Conservation (phyloP, 2,329 filamentous ascomycete genomes). For the Fusarium avenaceum region DNA sequence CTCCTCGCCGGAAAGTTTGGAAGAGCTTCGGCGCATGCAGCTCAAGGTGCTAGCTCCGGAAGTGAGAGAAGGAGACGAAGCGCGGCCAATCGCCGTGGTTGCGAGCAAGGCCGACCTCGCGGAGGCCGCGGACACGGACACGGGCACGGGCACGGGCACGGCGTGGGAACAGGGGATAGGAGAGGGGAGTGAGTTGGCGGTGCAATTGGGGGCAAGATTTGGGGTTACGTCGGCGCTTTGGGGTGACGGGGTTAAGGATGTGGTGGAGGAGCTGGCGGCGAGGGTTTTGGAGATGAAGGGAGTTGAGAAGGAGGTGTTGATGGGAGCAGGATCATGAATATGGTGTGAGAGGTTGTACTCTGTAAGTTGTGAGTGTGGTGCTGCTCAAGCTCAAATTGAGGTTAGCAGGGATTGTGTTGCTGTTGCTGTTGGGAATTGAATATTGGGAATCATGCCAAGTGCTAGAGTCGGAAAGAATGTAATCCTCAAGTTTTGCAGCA, state of each 20-base stretch:
- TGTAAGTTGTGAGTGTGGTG: not conserved
- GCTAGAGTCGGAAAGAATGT: too few species aligned
- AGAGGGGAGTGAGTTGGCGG: conserved; percentile 34
- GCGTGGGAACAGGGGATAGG: conserved; percentile 31
- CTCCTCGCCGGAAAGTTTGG: conserved; percentile 16
- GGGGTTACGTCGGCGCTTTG: conserved; percentile 36
- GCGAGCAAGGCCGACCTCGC: conserved; percentile 37
- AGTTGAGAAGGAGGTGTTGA: conserved; percentile 10
- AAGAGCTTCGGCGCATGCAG: conserved; percentile 31
- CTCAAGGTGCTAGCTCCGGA: conserved; percentile 22
- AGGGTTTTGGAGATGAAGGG: conserved; percentile 31
- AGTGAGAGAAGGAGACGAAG: conserved; percentile 7
- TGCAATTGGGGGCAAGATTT: conserved; percentile 30
- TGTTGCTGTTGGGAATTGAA: not conserved
- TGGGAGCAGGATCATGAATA: conserved; percentile 7
- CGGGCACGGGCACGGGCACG: conserved; percentile 4
- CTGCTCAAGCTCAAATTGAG: too few species aligned
- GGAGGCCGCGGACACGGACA: conserved; percentile 9
- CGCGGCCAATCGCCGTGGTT: conserved; percentile 30
- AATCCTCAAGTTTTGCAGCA: too few species aligned
- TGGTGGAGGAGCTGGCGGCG: conserved; percentile 37
- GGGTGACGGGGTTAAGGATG: conserved; percentile 41
- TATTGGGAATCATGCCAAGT: too few species aligned
- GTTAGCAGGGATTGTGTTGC: too few species aligned
- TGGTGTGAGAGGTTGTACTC: not conserved